Evolutionary conservation across 139 green algal species (phyloP), one percentile per base, ranked within the genome.

Genomic region (Desmodesmus armatus): DNA sequence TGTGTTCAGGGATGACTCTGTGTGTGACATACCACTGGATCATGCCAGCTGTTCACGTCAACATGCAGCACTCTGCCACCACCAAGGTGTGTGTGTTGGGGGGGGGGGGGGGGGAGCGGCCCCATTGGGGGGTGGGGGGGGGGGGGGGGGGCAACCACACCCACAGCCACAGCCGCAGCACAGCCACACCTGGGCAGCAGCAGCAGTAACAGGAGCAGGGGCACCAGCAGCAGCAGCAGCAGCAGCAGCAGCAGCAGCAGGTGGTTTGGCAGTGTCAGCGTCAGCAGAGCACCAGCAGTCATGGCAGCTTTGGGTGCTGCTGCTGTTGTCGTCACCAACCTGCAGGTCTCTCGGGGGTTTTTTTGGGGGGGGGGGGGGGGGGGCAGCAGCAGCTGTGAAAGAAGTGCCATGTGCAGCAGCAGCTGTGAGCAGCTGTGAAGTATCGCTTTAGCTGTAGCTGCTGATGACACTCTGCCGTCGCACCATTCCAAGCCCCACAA

Each of bases 1-100:
- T 7, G 37, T 1, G 3, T 58, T 33, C 86, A 84, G 89, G 29
- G 87, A 86, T 13, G 81, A 92, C 21, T 89, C 91, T 2, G 69
- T 80, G 44, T 88, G 91, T 60, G 83, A 91, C 29, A 80, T 95
- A 11, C 17, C 55, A 0, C 43, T 95, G 2, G 65, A 87, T 17
- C 71, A 93, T 78, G 31, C 84, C 37, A 86, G 75, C 19, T 80
- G 79, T 44, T 91, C 80, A 2, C 47, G 90, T 3, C 43, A 89
- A 11, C 93, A 96, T 80, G 93, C 93, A 7, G 93, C 92, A 7
- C 60, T 96, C 27, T 82, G 76, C 55, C 76, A 82, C 76, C 76
- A 82, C 76, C 53, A 27, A 21, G 60, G 60, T 69, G 13, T n/a
- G n/a, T n/a, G n/a, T n/a, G n/a, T n/a, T n/a, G n/a, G n/a, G n/a